Base-by-base conservation (phyloP, 352 stramenopile species). In the Hyaloperonospora brassicae region DNA sequence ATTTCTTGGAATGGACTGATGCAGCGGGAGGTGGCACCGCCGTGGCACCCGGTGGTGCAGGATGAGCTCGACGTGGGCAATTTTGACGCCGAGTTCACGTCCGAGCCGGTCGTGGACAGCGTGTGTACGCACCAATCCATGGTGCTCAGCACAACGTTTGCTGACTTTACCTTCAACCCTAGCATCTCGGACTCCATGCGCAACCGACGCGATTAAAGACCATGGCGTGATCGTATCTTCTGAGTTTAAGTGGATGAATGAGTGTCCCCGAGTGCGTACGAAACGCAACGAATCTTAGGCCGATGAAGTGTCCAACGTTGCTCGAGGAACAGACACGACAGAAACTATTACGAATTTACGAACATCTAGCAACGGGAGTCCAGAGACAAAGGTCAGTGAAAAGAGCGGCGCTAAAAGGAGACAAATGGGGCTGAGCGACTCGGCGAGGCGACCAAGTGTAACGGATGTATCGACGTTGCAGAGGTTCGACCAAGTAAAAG, bases 1-100 rank as follows among this genome's bases (percentile, higher is more conserved):
- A 55, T 96, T 12, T 73, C 86, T 25, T 97, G 89, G 84, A 73
- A 93, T 43, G 71, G 70, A n/a, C 58, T 96, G 17, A 50, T 86
- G 53, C 66, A 63, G 14, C 67, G 70, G n/a, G 78, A 87, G 52
- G 61, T 81, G 25, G 40, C 48, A 40, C 77, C 77, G 9, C 78
- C 79, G 1, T 91, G 76, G 76, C 76, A 70, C 9, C 81, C 81
- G 0, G 66, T 76, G 6, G 77, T 91, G 36, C 68, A 73, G 25
- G 68, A 82, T 54, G 81, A 91, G 58, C 59, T 85, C 41, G 81
- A 91, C 49, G 78, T 89, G 48, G 72, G 73, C 44, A 91, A 91
- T 61, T 89, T 91, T 45, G 76, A 86, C 50, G 62, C 66, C 25
- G 72, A 88, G 62, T 91, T 88, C 56, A 91, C 78, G 41, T 80